phyloP scores from a whole-genome alignment of 2,329 filamentous ascomycete species.

The Hyphodiscus sp. region DNA sequence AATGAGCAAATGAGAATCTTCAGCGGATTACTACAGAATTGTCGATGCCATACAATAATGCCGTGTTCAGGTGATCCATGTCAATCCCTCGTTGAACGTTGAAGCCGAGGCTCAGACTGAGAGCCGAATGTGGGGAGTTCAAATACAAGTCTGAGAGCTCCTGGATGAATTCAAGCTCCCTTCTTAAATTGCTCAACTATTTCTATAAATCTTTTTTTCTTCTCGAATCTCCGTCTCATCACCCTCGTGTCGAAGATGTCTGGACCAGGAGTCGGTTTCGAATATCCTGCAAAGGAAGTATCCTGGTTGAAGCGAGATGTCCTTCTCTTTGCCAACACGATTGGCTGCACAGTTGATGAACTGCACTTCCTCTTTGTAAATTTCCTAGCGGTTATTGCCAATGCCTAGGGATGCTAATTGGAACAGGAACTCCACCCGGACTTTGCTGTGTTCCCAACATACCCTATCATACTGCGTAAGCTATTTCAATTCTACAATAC shows the following conservation, averaged over 20 bases:
- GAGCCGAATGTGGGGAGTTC: background rate
- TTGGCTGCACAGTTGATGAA: slow-evolving; percentile 76
- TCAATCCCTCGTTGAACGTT: background rate
- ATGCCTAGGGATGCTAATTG: background rate
- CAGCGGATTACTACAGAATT: background rate
- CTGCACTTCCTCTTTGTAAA: slow-evolving; percentile 86
- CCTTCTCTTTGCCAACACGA: slow-evolving; percentile 83
- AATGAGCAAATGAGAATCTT: background rate
- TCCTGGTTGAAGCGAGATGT: slow-evolving; percentile 84
- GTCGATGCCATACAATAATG: background rate
- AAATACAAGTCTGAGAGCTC: background rate
- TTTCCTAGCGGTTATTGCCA: slow-evolving; percentile 13
- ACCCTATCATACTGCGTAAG: slow-evolving; percentile 25
- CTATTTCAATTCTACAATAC: background rate
- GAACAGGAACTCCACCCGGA: slow-evolving; percentile 75
- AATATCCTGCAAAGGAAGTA: slow-evolving; percentile 70
- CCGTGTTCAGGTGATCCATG: background rate
- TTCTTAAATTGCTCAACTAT: background rate
- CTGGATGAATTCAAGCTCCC: background rate
- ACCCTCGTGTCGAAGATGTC: slow-evolving; percentile 21
- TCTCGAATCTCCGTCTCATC: background rate
- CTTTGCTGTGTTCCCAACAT: slow-evolving; percentile 81
- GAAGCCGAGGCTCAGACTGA: background rate
- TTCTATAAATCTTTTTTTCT: background rate
- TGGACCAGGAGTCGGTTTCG: slow-evolving; percentile 58